Evolutionary conservation across 257 asterid genomes (phyloP).

Genomic region (Nicotiana benthamiana): DNA sequence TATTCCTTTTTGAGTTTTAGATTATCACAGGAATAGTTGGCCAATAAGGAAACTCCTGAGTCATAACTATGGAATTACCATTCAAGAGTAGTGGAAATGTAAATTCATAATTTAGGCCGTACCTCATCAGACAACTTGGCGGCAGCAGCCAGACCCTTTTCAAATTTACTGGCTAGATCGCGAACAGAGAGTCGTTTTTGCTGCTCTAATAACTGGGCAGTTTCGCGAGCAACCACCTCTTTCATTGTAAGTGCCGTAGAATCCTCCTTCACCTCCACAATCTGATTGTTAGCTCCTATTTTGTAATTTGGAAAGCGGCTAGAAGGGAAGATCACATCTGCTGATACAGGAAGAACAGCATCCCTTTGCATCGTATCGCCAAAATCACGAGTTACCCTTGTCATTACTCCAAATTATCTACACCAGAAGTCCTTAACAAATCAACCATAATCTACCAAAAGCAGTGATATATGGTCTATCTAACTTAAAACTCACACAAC

Average conservation of each 20-base stretch:
- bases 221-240: slow-evolving; percentile 74
- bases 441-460: neutral
- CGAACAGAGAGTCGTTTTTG: slow-evolving; percentile 84
- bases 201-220: slow-evolving; percentile 71
- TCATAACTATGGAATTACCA: neutral
- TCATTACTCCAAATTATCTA: slow-evolving; percentile 32
- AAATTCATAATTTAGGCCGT: neutral
- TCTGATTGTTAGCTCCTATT: slow-evolving; percentile 73
- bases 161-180: slow-evolving; percentile 83
- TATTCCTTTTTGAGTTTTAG: neutral
- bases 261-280: slow-evolving; percentile 65
- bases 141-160: slow-evolving; percentile 87
- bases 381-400: slow-evolving; percentile 72
- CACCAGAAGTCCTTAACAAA: neutral
- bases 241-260: slow-evolving; percentile 43
- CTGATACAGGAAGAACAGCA: slow-evolving; percentile 73
- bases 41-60: neutral
- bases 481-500: neutral
- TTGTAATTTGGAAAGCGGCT: slow-evolving; percentile 72
- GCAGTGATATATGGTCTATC: neutral
- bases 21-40: neutral
- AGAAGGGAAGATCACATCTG: slow-evolving; percentile 66
- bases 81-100: neutral
- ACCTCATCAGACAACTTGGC: slow-evolving; percentile 91
- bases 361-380: slow-evolving; percentile 70